Evolutionary conservation across 306 rosid genomes (phyloP), one percentile per base, ranked within the genome.

Genomic region (Cucurbita maxima): DNA sequence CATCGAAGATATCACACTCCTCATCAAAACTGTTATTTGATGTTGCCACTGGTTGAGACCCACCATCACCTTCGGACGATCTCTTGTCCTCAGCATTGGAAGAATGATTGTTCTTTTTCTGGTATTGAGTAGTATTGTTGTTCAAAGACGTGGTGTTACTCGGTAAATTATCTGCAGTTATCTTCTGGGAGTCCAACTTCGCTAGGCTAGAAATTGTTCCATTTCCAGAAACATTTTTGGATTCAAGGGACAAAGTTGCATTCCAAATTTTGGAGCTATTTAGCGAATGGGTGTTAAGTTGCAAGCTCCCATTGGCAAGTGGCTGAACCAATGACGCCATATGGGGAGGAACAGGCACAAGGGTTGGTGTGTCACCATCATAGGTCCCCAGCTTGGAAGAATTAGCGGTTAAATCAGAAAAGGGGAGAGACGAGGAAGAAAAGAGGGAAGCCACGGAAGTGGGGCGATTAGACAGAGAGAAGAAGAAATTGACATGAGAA

Each of bases 1-100:
- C 99, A 74, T 86, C 77, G 76, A 82, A 95, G 22, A 91, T 74
- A 38, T 95, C 85, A 76, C 99, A 95, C 5, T 83, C 69, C 79
- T 79, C 80, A 48, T 18, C 40, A 11, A 83, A 85, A 41, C 74
- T 81, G 70, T 45, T 58, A 61, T 67, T 51, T 74, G 22, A 73
- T 45, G 54, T 76, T 79, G 51, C 36, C 30, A 10, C 19, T 12
- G 37, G 10, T 25, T 76, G 76, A 11, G 83, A 68, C 48, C 47
- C 75, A 59, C 43, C 52, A 12, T 59, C 58, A 34, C 8, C 58
- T 12, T 56, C 15, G 10, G 45, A 51, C 5, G 45, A 14, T 8
- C 14, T 43, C 7, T 64, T 43, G 53, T 11, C 53, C 6, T 43
- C 3, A 64, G 70, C 72, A 13, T 7, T 47, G 73, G 73, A 69